Conservation (phyloP, 2,329 filamentous ascomycete genomes). For the Diaporthe batatas region DNA sequence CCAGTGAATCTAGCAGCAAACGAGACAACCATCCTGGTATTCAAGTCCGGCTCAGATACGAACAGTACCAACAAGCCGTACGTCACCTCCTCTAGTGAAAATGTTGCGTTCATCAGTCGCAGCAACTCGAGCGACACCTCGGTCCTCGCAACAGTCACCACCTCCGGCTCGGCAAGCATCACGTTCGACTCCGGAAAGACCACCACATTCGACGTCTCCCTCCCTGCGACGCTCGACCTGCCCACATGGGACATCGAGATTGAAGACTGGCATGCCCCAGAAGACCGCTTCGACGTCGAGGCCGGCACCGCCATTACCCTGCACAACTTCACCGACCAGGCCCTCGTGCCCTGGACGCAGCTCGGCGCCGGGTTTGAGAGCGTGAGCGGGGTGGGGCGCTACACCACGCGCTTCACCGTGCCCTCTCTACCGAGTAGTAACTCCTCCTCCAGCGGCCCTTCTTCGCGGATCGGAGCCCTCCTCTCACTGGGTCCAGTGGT, state of each 20-base stretch:
- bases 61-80: slow-evolving; percentile 10
- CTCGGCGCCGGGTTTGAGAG: slow-evolving; percentile 29
- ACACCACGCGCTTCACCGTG: slow-evolving; percentile 31
- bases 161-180: slow-evolving; percentile 25
- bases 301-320: slow-evolving; percentile 28
- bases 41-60: slow-evolving; percentile 16
- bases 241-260: slow-evolving; percentile 33
- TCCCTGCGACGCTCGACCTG: slow-evolving; percentile 5
- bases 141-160: slow-evolving; percentile 25
- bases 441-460: background rate
- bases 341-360: slow-evolving; percentile 24
- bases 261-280: slow-evolving; percentile 33
- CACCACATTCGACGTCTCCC: background rate
- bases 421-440: slow-evolving; percentile 22
- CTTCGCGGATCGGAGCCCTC: slow-evolving; percentile 25
- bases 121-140: background rate
- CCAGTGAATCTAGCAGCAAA: slow-evolving; percentile 54
- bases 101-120: slow-evolving; percentile 7
- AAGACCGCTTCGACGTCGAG: slow-evolving; percentile 30
- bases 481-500: slow-evolving; percentile 32
- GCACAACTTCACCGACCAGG: slow-evolving; percentile 23
- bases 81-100: slow-evolving; percentile 21
- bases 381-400: slow-evolving; percentile 36
- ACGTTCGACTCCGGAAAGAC: slow-evolving; percentile 31
- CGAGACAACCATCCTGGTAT: slow-evolving; percentile 54